A percentile compares a stretch with the other conserved stretches of the same genome.
Conservation (phyloP, 495 filamentous ascomycete species). For the Aspergillus affinis region DNA sequence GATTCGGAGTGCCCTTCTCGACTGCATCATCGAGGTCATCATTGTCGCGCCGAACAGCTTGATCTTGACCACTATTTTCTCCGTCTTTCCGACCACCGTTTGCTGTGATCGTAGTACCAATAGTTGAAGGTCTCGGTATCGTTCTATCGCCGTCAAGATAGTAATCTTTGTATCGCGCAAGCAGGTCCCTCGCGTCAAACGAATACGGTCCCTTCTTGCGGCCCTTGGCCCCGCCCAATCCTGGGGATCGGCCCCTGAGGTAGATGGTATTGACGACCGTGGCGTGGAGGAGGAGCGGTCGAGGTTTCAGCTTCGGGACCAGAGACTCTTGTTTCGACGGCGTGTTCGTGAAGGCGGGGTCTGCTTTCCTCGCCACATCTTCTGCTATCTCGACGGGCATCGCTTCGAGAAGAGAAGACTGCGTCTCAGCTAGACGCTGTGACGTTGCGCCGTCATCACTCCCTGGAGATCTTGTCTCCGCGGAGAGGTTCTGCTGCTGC, state of each 20-base stretch:
- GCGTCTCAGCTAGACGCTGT: not conserved
- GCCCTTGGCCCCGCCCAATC: slow-evolving; percentile 32
- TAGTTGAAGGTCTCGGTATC: slow-evolving; percentile 11
- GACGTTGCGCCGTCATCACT: not conserved
- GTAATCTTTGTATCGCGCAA: slow-evolving; percentile 34
- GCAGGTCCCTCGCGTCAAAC: slow-evolving; percentile 40
- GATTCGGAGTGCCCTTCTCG: slow-evolving; percentile 2
- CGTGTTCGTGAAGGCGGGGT: not conserved
- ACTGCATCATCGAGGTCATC: not conserved
- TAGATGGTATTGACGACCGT: slow-evolving; percentile 90
- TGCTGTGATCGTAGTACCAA: not conserved
- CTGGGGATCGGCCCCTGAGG: slow-evolving; percentile 44
- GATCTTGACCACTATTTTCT: not conserved
- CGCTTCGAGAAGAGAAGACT: slow-evolving; percentile 12
- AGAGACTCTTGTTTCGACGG: not conserved
- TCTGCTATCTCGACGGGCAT: slow-evolving; percentile 8
- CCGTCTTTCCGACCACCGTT: not conserved
- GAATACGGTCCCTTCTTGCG: slow-evolving; percentile 28
- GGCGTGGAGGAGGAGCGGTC: slow-evolving; percentile 77
- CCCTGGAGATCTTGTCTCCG: not conserved
- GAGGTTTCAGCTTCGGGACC: slow-evolving; percentile 23
- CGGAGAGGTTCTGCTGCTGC: not conserved
- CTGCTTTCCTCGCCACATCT: slow-evolving; percentile 1
- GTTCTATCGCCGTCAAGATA: slow-evolving; percentile 31
- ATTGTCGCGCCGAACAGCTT: not conserved